Evolutionary conservation across 1,284 basidiomycete species (phyloP).

Genomic region (Naganishia sp.): DNA sequence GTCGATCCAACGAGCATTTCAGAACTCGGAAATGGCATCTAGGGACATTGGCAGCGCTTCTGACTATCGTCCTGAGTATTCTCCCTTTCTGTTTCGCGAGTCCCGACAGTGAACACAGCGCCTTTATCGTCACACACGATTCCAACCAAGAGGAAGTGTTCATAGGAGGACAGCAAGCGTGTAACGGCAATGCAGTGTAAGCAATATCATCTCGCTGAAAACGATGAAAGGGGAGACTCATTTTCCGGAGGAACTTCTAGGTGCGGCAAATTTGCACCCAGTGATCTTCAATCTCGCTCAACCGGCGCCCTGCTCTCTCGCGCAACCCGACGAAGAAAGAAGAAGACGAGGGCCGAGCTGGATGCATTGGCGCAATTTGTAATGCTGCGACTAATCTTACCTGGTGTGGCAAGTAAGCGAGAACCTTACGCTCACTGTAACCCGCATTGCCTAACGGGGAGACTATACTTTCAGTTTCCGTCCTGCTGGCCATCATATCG

Average conservation of each 20-base stretch:
- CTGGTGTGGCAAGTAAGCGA: not conserved
- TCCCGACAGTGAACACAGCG: not conserved
- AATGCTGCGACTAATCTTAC: not conserved
- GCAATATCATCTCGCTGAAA: not conserved
- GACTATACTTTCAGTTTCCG: not conserved
- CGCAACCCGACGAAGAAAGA: not conserved
- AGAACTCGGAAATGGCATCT: not conserved
- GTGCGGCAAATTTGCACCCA: not conserved
- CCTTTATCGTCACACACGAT: not conserved
- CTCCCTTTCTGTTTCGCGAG: not conserved
- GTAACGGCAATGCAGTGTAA: not conserved
- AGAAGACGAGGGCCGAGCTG: not conserved
- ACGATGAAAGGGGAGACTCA: not conserved
- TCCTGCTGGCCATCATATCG: not conserved
- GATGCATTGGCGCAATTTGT: not conserved
- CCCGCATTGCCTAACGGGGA: too few species aligned
- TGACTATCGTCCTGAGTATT: not conserved
- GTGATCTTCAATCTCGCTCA: conserved; percentile 4
- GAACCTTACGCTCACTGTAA: not conserved
- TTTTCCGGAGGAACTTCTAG: not conserved
- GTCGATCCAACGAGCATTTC: not conserved
- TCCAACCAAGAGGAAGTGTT: not conserved
- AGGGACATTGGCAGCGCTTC: not conserved
- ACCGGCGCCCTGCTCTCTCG: too few species aligned
- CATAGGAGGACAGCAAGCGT: not conserved